A percentile compares a stretch with the other conserved stretches of the same genome.
Evolutionary conservation across 345 rosid species (phyloP).

Genomic region (Populus davidiana): DNA sequence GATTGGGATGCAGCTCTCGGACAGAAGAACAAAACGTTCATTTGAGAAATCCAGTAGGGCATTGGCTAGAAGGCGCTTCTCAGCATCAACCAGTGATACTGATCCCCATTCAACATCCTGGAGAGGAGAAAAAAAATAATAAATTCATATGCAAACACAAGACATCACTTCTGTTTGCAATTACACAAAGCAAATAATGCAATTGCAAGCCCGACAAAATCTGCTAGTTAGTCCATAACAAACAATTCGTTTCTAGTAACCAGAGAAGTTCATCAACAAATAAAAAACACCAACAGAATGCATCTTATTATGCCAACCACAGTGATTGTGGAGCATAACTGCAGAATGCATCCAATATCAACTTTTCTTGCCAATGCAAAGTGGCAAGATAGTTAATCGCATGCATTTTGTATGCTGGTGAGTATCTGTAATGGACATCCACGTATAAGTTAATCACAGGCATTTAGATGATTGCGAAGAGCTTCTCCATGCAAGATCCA

Average conservation of each 20-base stretch:
- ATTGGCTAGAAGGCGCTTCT: constrained; percentile 86
- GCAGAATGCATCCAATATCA: background rate
- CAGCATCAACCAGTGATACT: constrained; percentile 63
- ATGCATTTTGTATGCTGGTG: background rate
- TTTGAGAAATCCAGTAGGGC: constrained; percentile 83
- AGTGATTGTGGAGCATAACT: background rate
- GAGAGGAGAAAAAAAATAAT: constrained; percentile 11
- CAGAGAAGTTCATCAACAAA: background rate
- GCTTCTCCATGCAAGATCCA: background rate
- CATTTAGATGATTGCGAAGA: background rate
- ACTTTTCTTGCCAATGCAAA: background rate
- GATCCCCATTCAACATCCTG: constrained; percentile 90
- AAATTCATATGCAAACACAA: background rate
- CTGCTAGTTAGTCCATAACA: background rate
- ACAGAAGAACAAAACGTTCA: constrained; percentile 84
- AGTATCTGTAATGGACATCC: background rate
- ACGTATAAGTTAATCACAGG: background rate
- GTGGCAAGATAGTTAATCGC: background rate
- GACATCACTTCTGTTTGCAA: background rate
- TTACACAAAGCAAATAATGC: background rate
- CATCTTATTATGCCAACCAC: background rate
- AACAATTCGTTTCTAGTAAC: background rate
- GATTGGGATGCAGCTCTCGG: constrained; percentile 93
- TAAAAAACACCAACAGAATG: background rate
- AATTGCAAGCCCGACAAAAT: background rate